Percentiles rank a stretch among this genome's conserved stretches.
Evolutionary conservation across 768 basidiomycete species (phyloP).

Genomic region (Lentinus tigrinus): DNA sequence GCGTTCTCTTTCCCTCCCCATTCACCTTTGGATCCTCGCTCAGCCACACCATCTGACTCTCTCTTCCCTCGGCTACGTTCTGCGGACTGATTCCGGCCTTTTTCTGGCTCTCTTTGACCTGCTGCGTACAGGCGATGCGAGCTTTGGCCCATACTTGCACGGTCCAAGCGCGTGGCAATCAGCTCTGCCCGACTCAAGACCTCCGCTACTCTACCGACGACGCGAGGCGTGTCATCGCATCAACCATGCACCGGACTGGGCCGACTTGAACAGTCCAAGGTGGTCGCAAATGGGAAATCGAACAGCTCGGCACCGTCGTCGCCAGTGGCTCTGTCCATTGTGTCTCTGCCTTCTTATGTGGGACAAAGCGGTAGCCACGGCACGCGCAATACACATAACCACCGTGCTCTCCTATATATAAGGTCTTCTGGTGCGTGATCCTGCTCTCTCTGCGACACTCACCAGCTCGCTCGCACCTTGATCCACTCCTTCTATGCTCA

Average conservation of each 20-base stretch:
- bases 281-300: too few relatives aligned
- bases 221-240: too few relatives aligned
- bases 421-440: not conserved
- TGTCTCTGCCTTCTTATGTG: not conserved
- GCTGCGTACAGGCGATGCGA: too few relatives aligned
- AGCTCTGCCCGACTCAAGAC: too few relatives aligned
- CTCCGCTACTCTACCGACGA: too few relatives aligned
- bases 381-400: not conserved
- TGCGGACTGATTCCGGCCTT: too few relatives aligned
- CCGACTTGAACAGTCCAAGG: too few relatives aligned
- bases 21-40: not conserved
- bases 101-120: too few relatives aligned
- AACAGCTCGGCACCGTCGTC: not conserved
- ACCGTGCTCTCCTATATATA: not conserved
- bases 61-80: too few relatives aligned
- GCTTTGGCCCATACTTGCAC: too few relatives aligned
- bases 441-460: not conserved
- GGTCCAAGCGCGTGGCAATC: too few relatives aligned
- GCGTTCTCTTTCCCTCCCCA: not conserved
- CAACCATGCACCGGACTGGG: too few relatives aligned
- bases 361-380: not conserved
- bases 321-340: not conserved
- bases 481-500: not conserved
- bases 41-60: not conserved
- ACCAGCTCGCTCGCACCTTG: not conserved